phyloP scores from a whole-genome alignment of 441 rosid species.

The Erodium texanum region DNA sequence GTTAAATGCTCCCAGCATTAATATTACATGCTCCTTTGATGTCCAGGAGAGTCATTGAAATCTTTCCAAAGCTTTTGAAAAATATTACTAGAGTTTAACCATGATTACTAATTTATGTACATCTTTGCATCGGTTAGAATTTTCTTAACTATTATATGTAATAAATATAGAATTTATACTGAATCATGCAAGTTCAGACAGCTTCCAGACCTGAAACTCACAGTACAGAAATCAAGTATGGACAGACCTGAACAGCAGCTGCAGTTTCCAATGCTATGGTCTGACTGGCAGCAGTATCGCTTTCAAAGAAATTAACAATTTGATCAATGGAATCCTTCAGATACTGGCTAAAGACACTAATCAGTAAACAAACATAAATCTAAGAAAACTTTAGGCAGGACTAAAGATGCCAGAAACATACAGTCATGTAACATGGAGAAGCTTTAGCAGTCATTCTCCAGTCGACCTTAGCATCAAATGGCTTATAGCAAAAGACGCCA shows the following conservation, averaged over 20 bases:
- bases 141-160: not conserved
- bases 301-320: slow-evolving; percentile 78
- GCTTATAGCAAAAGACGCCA: slow-evolving; percentile 87
- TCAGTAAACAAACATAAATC: slow-evolving; percentile 23
- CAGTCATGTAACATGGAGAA: slow-evolving; percentile 97
- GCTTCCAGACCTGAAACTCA: slow-evolving; percentile 9
- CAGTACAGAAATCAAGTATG: slow-evolving; percentile 13
- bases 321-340: slow-evolving; percentile 79
- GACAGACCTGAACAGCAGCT: slow-evolving; percentile 87
- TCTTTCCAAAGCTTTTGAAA: not conserved
- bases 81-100: not conserved
- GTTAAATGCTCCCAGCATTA: no score
- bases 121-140: not conserved
- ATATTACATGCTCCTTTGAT: not conserved
- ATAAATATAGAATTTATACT: not conserved
- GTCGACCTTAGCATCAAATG: slow-evolving; percentile 90
- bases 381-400: slow-evolving; percentile 10
- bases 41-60: not conserved
- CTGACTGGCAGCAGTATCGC: slow-evolving; percentile 75
- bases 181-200: slow-evolving; percentile 6
- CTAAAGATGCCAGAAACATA: slow-evolving; percentile 29
- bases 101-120: not conserved
- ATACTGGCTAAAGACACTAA: slow-evolving; percentile 54
- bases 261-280: slow-evolving; percentile 95
- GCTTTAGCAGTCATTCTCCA: slow-evolving; percentile 98